These are phyloP conservation scores for Tolypocladium inflatum DNA, from an alignment of 2,329 filamentous ascomycete genomes.

Conservation along the genomic window DNA sequence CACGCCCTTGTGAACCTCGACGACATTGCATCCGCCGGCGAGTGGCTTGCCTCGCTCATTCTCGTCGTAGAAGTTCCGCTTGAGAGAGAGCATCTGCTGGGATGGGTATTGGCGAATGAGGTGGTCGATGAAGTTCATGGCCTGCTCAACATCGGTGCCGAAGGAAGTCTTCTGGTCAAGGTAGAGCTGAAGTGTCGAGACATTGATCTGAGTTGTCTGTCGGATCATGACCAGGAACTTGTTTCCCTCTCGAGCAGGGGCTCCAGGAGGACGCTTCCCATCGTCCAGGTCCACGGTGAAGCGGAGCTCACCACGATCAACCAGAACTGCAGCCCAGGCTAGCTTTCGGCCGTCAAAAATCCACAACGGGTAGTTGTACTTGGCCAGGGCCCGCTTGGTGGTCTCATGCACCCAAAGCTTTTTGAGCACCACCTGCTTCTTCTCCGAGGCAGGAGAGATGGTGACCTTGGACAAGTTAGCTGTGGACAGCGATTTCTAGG, in stretches of 20 bases:
- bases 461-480: conserved; percentile 40
- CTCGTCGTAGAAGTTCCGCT: conserved; percentile 70
- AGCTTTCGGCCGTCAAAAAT: conserved; percentile 79
- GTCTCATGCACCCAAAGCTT: conserved; percentile 64
- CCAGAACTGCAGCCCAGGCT: conserved; percentile 55
- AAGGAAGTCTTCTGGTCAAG: conserved; percentile 50
- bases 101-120: conserved; percentile 73
- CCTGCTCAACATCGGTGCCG: conserved; percentile 61
- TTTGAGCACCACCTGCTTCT: conserved; percentile 53
- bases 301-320: conserved; percentile 39
- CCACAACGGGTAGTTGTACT: conserved; percentile 39
- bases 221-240: conserved; percentile 52
- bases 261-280: conserved; percentile 38
- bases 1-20: conserved; percentile 80
- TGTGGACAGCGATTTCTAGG: background rate
- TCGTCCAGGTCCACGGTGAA: conserved; percentile 64
- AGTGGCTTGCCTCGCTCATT: conserved; percentile 41
- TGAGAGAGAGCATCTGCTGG: conserved; percentile 57
- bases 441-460: conserved; percentile 54
- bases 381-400: conserved; percentile 45
- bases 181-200: conserved; percentile 58
- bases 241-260: conserved; percentile 28
- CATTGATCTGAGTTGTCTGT: conserved; percentile 57
- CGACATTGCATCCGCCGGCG: conserved; percentile 36
- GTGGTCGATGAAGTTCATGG: conserved; percentile 87